These are phyloP conservation scores for Trichocladium antarcticum DNA, from an alignment of 495 filamentous ascomycete species.

Conservation along the genomic window DNA sequence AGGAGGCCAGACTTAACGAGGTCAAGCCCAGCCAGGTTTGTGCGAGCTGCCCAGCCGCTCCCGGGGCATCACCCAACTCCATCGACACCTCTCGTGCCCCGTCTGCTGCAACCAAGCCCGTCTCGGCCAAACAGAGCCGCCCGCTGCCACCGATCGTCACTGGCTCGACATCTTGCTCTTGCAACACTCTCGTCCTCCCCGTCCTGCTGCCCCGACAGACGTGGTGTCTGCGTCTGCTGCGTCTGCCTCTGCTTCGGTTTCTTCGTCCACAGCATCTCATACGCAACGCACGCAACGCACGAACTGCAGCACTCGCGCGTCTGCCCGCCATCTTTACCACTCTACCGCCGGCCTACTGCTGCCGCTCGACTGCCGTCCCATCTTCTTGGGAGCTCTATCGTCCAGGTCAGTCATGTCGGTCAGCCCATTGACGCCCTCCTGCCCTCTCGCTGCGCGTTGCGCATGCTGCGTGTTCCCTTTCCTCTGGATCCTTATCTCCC, in stretches of 20 bases:
- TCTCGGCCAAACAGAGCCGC: conserved; percentile 25
- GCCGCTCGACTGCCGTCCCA: conserved; percentile 10
- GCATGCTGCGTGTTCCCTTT: conserved; percentile 12
- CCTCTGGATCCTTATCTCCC: conserved; percentile 14
- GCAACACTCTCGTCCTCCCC: neutral
- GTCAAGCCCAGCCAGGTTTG: conserved; percentile 27
- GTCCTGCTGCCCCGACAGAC: conserved; percentile 5
- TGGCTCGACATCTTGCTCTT: conserved; percentile 13
- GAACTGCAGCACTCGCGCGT: conserved; percentile 2
- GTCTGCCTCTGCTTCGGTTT: neutral
- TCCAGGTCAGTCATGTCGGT: conserved; percentile 11
- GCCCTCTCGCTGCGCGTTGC: conserved; percentile 11
- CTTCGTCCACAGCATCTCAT: conserved; percentile 20
- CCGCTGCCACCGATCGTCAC: conserved; percentile 3
- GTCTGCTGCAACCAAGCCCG: conserved; percentile 11
- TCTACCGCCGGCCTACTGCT: conserved; percentile 29
- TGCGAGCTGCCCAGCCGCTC: conserved; percentile 15
- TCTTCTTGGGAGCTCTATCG: conserved; percentile 1
- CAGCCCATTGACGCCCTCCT: conserved; percentile 10
- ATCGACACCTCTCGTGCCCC: conserved; percentile 12
- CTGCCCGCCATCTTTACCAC: neutral
- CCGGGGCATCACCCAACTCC: conserved; percentile 16
- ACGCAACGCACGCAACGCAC: conserved; percentile 11
- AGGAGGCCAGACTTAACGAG: conserved; percentile 28
- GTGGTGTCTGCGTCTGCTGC: conserved; percentile 4